A percentile compares a stretch with the other conserved stretches of the same genome.
phyloP scores from a whole-genome alignment of 108 stramenopile genomes.

The Cyclotella sp. region DNA sequence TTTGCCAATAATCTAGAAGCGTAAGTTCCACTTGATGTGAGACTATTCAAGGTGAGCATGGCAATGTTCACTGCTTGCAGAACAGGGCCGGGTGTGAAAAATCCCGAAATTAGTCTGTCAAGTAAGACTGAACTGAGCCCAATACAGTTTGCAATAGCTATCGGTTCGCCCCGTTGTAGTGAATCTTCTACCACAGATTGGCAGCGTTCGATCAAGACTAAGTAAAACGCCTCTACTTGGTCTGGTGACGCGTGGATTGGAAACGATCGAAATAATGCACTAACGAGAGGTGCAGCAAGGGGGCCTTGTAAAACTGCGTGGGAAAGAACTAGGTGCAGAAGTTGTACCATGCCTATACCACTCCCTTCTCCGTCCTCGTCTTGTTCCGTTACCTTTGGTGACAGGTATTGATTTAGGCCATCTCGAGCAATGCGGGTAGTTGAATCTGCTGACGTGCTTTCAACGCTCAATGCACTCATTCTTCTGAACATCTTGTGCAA shows the following conservation, averaged over 20 bases:
- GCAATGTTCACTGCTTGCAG: conserved; percentile 65
- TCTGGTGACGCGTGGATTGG: conserved; percentile 84
- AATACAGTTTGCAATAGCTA: conserved; percentile 81
- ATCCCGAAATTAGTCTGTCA: conserved; percentile 77
- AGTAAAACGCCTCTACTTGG: conserved; percentile 84
- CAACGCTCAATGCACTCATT: neutral
- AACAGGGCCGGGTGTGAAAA: conserved; percentile 75
- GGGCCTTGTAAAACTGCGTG: conserved; percentile 73
- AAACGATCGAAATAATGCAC: conserved; percentile 75
- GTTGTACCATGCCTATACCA: conserved; percentile 75
- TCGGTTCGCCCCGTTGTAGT: conserved; percentile 72
- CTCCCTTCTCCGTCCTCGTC: conserved; percentile 51
- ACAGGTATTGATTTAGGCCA: conserved; percentile 40
- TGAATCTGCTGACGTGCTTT: neutral
- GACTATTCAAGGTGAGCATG: conserved; percentile 57
- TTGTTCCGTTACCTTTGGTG: conserved; percentile 51
- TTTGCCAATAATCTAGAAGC: conserved; percentile 64
- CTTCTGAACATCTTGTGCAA: conserved; percentile 42
- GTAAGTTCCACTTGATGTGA: conserved; percentile 65
- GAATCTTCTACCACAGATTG: conserved; percentile 73
- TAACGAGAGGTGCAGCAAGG: conserved; percentile 74
- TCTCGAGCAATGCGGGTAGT: conserved; percentile 9
- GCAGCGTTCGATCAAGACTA: conserved; percentile 80
- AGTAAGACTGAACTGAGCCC: conserved; percentile 81
- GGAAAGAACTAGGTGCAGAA: conserved; percentile 73